Percentiles rank a stretch among this genome's conserved stretches.
phyloP scores from a whole-genome alignment of 805 yeast species.

The Candida nanaspora region DNA sequence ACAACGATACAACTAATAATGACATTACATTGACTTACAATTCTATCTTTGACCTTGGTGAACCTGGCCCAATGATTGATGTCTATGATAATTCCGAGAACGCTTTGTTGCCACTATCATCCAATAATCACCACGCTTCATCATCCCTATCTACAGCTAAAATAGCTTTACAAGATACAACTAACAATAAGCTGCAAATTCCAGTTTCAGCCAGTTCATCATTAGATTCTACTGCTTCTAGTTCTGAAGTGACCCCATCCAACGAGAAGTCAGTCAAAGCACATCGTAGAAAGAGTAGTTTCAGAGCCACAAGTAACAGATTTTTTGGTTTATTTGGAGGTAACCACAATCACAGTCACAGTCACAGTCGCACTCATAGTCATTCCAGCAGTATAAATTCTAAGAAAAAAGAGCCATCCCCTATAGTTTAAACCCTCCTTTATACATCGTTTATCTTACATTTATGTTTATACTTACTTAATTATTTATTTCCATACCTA shows the following conservation, averaged over 20 bases:
- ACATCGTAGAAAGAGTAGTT: neutral
- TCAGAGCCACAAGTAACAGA: constrained; percentile 1
- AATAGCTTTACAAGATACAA: neutral
- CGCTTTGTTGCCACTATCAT: too few species aligned
- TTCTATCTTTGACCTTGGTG: constrained; percentile 21
- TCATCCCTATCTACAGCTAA: neutral
- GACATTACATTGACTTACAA: constrained; percentile 9
- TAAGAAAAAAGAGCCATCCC: too few species aligned
- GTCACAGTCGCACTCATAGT: neutral
- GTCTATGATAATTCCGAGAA: neutral
- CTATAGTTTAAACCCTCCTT: too few species aligned
- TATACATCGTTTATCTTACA: too few species aligned
- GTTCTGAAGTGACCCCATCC: neutral
- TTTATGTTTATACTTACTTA: too few species aligned
- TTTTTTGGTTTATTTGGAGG: constrained; percentile 7
- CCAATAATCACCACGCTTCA: too few species aligned
- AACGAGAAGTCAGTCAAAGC: neutral
- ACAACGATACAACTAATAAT: neutral
- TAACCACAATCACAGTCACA: neutral
- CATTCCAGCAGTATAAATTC: too few species aligned
- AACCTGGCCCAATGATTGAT: constrained; percentile 28
- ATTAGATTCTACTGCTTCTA: neutral
- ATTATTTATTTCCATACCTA: too few species aligned
- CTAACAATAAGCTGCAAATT: neutral
- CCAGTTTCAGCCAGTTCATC: too few species aligned